Evolutionary conservation across 2,329 filamentous ascomycete genomes (phyloP), one percentile per base, ranked within the genome.

Genomic region (Rutstroemia sp.): DNA sequence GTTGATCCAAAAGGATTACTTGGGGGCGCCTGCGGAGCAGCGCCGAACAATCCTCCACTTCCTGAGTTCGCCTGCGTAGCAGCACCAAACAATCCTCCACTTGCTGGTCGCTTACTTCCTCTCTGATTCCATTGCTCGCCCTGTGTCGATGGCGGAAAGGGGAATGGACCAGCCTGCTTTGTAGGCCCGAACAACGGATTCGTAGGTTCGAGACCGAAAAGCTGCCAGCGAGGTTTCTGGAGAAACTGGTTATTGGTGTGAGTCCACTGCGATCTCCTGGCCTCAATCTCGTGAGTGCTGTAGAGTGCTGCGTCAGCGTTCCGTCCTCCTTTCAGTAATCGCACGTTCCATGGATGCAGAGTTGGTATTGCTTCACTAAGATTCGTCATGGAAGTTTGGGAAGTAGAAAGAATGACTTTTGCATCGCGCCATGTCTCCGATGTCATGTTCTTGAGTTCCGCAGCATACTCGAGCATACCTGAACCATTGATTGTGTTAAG

Each of bases 361-460:
- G 63, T 65, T 1, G 78, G 78, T 9, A 78, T 75, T 4, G 66
- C 69, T 60, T 78, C 76, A n/a, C 71, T 73, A 4, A 80, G 68
- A 1, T 76, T 75, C 10, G 73, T 71, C 59, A 75, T 79, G 1
- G 72, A 73, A 0, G 77, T 77, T 61, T 79, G 76, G 0, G 76
- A 78, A 0, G 76, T 79, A 1, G 77, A 75, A 51, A 78, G 64
- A 45, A 71, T 70, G 58, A 76, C 63, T 59, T 73, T 70, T 49
- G 70, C 70, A 60, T 77, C 72, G 4, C 69, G 69, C 71, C 74
- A 79, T 27, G 73, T 78, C 58, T 81, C 78, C 0, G 74, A 73
- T 2, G 75, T 77, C 14, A 68, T 69, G 61, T 81, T 76, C 21
- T 72, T 75, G 34, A 78, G 73, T 49, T 83, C 78, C 41, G 83